These are phyloP conservation scores for Carex pumila DNA, from an alignment of 176 grass and related monocot species.

Conservation along the genomic window DNA sequence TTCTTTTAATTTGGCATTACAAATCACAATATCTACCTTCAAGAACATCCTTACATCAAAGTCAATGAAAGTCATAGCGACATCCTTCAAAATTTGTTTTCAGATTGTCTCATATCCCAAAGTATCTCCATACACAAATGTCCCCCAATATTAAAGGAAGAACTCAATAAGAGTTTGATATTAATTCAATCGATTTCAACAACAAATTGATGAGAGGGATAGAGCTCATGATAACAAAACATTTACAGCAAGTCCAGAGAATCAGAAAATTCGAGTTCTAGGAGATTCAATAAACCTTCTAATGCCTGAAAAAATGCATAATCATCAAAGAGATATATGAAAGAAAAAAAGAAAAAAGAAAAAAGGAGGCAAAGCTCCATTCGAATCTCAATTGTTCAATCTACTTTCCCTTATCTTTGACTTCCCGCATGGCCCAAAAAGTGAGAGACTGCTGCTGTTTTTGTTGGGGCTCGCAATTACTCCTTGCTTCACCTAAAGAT, in stretches of 20 bases:
- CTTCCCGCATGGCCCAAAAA: slow-evolving; percentile 35
- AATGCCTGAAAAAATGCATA: slow-evolving; percentile 20
- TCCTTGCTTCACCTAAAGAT: slow-evolving; percentile 45
- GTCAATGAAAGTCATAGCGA: not conserved
- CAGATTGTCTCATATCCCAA: not conserved
- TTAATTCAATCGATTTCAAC: not conserved
- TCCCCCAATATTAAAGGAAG: not conserved
- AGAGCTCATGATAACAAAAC: not conserved
- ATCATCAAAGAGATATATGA: not conserved
- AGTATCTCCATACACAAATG: not conserved
- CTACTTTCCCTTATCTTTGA: slow-evolving; percentile 12
- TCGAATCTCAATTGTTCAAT: slow-evolving; percentile 8
- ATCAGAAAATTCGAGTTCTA: not conserved
- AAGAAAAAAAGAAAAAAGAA: not conserved
- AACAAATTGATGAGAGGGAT: not conserved
- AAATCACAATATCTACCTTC: not conserved
- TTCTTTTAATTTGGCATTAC: not conserved
- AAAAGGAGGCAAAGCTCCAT: not conserved
- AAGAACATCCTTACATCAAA: not conserved
- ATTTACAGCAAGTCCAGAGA: slow-evolving; percentile 15
- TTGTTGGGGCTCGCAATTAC: slow-evolving; percentile 26
- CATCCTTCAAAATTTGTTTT: slow-evolving; percentile 2
- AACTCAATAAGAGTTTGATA: not conserved
- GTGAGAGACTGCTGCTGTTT: slow-evolving; percentile 1
- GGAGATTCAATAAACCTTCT: not conserved